Evolutionary conservation across 108 stramenopile genomes (phyloP), one percentile per base, ranked within the genome.

Genomic region (Fistulifera pelliculosa): DNA sequence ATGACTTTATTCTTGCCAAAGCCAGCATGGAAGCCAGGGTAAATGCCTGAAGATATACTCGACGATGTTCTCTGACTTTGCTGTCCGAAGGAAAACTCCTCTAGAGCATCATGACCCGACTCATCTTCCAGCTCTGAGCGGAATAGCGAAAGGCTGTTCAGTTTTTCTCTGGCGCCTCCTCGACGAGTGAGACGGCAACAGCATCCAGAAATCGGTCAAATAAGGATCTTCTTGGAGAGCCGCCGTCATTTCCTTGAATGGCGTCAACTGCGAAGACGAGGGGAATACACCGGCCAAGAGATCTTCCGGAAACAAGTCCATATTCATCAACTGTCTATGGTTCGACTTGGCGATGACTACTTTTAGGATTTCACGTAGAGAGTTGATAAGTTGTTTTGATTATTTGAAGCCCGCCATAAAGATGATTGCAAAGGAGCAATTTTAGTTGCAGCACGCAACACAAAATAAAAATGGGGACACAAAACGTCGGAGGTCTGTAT

Each of bases 221-320:
- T 27, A 65, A 56, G 57, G 61, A 72, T 22, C 75, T 48, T 16
- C 27, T 26, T 17, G 55, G 19, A 21, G 38, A 13, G 17, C 15
- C 25, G 22, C 53, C 21, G 16, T 54, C 35, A n/a, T 41, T 25
- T 41, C 61, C 49, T 5, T 65, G 43, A 1, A 64, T 79, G 10
- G 78, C 66, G 62, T 80, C 69, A 27, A 75, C 71, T 18, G 74
- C 74, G 65, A 80, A 80, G 16, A 80, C 65, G n/a, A 80, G 47
- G 0, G 79, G 79, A 60, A 75, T 35, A 73, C 79, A 12, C 79
- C 79, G 27, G 68, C 64, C 24, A 80, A 21, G 27, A 75, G 40
- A 38, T 75, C 74, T 14, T 63, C 68, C 26, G 74, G 79, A 49
- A 69, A 73, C 6, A 54, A 65, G 27, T 80, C 79, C 79, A 80